phyloP scores from a whole-genome alignment of 345 rosid species.

The Citrus sinensis region DNA sequence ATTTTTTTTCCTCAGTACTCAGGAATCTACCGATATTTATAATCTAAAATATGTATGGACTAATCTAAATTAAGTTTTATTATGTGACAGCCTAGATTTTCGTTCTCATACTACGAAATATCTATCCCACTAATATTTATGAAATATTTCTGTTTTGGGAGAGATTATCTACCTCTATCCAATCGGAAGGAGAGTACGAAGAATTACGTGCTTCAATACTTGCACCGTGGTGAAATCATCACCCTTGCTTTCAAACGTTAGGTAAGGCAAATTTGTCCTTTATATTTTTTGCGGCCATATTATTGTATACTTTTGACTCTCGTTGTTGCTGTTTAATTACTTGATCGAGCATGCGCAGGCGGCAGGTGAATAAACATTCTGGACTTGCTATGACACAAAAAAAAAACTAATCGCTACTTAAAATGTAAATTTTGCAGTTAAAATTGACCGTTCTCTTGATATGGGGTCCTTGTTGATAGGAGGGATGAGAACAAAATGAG shows the following conservation, averaged over 20 bases:
- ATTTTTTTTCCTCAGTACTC: no score
- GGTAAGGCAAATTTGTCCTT: background rate
- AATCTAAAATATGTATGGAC: no score
- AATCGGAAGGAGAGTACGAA: no score
- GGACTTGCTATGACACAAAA: background rate
- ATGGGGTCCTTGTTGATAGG: background rate
- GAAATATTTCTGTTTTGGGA: no score
- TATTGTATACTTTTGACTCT: background rate
- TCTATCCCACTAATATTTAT: no score
- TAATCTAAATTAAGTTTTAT: no score
- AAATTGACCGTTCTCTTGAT: background rate
- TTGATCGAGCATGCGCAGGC: background rate
- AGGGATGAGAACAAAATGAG: slow-evolving; percentile 8
- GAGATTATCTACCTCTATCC: no score
- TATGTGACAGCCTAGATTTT: no score
- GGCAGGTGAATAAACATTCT: no score
- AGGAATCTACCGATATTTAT: no score
- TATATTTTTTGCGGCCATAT: no score
- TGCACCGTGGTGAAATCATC: background rate
- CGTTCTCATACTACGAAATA: no score
- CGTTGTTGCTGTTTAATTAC: background rate
- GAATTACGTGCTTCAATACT: background rate
- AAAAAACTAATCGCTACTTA: background rate
- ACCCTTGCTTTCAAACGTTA: background rate
- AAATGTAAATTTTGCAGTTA: background rate